Base-by-base conservation (phyloP, 192 early-diverging fungal species). In the Backusella psychrophila region DNA sequence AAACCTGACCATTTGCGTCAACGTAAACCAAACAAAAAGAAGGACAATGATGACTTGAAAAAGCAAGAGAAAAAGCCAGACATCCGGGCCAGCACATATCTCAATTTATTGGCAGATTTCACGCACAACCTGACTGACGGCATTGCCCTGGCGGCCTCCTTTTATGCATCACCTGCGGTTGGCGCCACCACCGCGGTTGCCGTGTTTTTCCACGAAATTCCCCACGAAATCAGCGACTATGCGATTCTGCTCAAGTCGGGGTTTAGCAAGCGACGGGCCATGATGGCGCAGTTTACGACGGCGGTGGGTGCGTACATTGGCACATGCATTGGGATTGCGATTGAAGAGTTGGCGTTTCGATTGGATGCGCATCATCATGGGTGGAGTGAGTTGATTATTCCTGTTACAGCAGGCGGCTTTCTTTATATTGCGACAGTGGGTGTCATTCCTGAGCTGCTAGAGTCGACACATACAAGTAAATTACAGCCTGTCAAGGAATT, bases 101-200 rank as follows among this genome's bases (percentile, higher is more conserved):
- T 95, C 71, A 93, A 96, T 75, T 80, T 94, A 21, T 86, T 96
- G 46, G 94, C 94, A 11, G 92, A 93, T 77, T 89, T 90, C 14
- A 88, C 94, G 6, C 94, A 96, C 87, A 94, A 93, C 79, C 91
- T 95, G 59, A 94, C 94, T 5, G 94, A 96, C 70, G 94, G 94
- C 3, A 83, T 96, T 41, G 91, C 94, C 2, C 91, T 96, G 89
- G 89, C 93, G 0, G 92, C 93, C 1, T 94, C 94, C 34, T 94
- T 95, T 78, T 93, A 93, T 72, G 85, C 91, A 46, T 93, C 92
- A 26, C 94, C 93, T 19, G 89, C 91, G 0, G 88, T 93, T 31
- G 94, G 94, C 21, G 88, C 93, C 3, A 93, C 93, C 0, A 95
- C 94, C 4, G 90, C 92, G 36, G 89, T 95, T 0, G 94, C 94